Evolutionary conservation across 371 early-diverging fungal genomes (phyloP).

Genomic region (Mortierella sp.): DNA sequence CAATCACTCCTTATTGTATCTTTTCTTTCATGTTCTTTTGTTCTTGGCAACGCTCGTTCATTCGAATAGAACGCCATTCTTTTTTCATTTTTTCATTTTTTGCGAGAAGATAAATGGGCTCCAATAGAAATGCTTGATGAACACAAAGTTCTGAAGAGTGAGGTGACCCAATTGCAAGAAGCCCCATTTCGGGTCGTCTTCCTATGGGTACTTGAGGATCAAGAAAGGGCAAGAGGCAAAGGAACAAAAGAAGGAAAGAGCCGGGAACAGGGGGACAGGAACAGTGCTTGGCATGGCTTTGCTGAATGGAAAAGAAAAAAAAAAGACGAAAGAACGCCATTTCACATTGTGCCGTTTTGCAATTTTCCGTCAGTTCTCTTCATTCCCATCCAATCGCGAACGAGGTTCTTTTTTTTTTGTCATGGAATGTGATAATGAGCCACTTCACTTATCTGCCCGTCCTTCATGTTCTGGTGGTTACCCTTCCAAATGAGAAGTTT

Average conservation of each 20-base stretch:
- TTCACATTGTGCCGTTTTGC: constrained; percentile 3
- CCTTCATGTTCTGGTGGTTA: too few relatives aligned
- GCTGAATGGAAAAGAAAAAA: neutral
- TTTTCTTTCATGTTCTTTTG: neutral
- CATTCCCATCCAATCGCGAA: neutral
- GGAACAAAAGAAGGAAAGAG: too few relatives aligned
- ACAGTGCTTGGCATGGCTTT: neutral
- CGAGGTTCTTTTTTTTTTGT: neutral
- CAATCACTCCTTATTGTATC: neutral
- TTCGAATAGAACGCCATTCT: neutral
- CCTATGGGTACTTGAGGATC: neutral
- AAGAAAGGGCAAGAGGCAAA: neutral
- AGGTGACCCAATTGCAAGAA: neutral
- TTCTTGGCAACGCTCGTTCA: neutral
- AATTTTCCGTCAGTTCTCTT: neutral
- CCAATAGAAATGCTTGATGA: constrained; percentile 3
- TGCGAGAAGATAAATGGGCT: neutral
- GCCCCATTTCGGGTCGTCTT: neutral
- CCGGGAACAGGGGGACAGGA: neutral
- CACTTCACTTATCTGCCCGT: neutral
- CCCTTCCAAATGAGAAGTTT: neutral
- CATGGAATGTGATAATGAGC: neutral
- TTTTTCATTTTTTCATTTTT: neutral
- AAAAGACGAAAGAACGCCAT: neutral
- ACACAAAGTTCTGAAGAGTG: neutral